A percentile compares a stretch with the other conserved stretches of the same genome.
phyloP scores from a whole-genome alignment of 306 rosid species.

The Chamaecrista fasciculata region DNA sequence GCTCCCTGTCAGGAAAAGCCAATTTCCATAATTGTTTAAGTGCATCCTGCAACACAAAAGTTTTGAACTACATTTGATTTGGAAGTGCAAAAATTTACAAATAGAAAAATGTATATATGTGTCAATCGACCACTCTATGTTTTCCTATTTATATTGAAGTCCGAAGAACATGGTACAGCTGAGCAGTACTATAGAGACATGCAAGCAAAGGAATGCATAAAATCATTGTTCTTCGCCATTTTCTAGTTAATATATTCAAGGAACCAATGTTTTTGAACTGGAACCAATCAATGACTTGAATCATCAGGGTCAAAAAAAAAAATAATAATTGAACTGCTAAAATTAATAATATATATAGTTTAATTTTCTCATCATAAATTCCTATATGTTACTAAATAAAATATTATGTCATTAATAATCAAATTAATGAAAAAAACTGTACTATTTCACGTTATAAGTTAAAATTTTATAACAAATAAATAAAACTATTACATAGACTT shows the following conservation, averaged over 20 bases:
- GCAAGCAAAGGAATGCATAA: constrained; percentile 6
- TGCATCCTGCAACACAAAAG: constrained; percentile 62
- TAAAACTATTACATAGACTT: no score
- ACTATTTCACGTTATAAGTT: no score
- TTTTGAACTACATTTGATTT: neutral
- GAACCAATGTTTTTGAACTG: no score
- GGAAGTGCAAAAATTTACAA: neutral
- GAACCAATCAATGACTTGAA: no score
- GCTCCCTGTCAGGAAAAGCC: constrained; percentile 82
- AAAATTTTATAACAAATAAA: no score
- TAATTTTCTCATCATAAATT: no score
- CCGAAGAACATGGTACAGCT: neutral
- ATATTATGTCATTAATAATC: no score
- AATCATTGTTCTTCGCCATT: constrained; percentile 1
- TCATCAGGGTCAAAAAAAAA: no score
- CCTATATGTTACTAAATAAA: no score
- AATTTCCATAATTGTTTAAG: constrained; percentile 76
- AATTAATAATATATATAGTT: no score
- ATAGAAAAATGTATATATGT: neutral
- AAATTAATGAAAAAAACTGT: no score
- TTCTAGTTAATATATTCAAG: constrained; percentile 8
- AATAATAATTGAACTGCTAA: no score
- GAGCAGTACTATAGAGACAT: constrained; percentile 4
- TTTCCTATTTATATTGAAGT: neutral
- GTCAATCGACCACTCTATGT: neutral